Conservation (phyloP, 495 filamentous ascomycete genomes). For the Glarea lozoyensis region DNA sequence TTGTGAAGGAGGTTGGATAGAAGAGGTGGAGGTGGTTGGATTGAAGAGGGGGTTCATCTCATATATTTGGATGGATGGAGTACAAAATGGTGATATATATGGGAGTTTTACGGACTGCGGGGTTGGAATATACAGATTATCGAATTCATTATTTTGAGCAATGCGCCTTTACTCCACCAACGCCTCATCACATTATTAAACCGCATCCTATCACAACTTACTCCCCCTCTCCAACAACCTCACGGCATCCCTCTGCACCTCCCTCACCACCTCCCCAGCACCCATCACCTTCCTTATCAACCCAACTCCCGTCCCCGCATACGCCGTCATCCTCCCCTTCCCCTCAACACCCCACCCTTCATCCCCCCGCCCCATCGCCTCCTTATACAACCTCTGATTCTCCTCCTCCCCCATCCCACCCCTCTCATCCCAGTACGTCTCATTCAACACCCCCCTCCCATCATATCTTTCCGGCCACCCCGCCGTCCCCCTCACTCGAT, state of each 20-base stretch:
- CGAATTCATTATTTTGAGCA: no score
- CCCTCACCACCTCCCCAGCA: slow-evolving; percentile 58
- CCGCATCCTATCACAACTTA: no score
- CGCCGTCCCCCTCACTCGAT: slow-evolving; percentile 56
- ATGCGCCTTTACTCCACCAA: no score
- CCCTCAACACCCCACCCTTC: slow-evolving; percentile 46
- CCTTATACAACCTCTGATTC: slow-evolving; percentile 49
- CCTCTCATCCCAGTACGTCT: slow-evolving; percentile 48
- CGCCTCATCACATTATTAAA: no score
- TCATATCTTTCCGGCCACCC: slow-evolving; percentile 60
- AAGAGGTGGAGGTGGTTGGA: no score
- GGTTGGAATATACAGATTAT: no score
- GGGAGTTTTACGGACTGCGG: no score
- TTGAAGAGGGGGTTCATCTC: no score
- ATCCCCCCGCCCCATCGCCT: slow-evolving; percentile 36
- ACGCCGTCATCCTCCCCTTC: slow-evolving; percentile 57
- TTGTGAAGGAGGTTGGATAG: slow-evolving; percentile 14
- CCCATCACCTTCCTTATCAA: slow-evolving; percentile 54
- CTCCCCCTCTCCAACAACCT: neutral
- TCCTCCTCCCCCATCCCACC: slow-evolving; percentile 47
- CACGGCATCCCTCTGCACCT: slow-evolving; percentile 39
- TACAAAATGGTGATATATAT: no score
- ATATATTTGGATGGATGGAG: no score
- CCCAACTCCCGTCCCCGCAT: slow-evolving; percentile 54
- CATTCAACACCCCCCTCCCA: slow-evolving; percentile 54